These are phyloP conservation scores for Erigeron canadensis DNA, from an alignment of 129 eudicot genomes.

Conservation along the genomic window DNA sequence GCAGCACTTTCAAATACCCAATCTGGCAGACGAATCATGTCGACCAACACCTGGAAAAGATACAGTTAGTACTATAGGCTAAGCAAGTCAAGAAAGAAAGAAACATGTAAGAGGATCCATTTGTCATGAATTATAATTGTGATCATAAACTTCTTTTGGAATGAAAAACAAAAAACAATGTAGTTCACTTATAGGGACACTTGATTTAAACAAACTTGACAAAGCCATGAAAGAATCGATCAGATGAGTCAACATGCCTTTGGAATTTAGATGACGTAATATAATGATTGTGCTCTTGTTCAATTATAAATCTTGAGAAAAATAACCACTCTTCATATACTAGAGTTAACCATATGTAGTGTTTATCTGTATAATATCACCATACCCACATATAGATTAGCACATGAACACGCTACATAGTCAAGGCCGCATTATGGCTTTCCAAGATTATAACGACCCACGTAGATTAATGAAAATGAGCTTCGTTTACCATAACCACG, in stretches of 20 bases:
- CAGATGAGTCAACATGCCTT: too few relatives aligned
- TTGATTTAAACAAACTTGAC: too few relatives aligned
- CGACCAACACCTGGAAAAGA: conserved; percentile 65
- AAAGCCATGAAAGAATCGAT: too few relatives aligned
- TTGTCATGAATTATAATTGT: too few relatives aligned
- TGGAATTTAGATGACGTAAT: too few relatives aligned
- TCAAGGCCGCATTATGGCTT: background rate
- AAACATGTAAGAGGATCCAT: too few relatives aligned
- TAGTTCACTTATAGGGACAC: too few relatives aligned
- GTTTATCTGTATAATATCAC: background rate
- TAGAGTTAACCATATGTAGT: background rate
- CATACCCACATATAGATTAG: background rate
- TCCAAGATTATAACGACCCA: background rate
- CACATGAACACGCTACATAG: background rate
- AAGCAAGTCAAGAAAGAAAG: too few relatives aligned
- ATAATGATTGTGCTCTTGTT: too few relatives aligned
- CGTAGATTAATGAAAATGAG: background rate
- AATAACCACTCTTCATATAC: background rate
- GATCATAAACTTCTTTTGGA: too few relatives aligned
- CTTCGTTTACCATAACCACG: background rate
- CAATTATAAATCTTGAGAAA: too few relatives aligned
- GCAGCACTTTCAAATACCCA: conserved; percentile 97
- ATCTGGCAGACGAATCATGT: conserved; percentile 92
- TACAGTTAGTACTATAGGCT: background rate
- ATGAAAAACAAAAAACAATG: too few relatives aligned